Base-by-base conservation (phyloP, 176 grass and related monocot species). In the Eragrostis curvula region DNA sequence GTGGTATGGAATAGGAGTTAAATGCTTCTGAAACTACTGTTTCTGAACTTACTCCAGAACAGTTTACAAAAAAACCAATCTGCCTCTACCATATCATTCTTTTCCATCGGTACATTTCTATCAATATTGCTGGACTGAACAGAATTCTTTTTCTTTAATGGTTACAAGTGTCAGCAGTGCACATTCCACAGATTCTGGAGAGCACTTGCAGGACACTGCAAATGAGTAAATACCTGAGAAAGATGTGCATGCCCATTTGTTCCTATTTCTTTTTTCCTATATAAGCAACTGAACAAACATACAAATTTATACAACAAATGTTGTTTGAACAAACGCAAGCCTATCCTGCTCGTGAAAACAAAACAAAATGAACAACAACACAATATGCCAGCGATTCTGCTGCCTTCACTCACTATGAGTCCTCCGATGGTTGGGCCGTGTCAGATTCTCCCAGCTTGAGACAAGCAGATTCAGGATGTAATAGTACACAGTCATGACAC, bases 361-460 rank as follows among this genome's bases (percentile, higher is more conserved):
- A 40, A 51, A 52, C 0, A 23, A 69, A 79, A 66, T 13, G 39
- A 79, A 28, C 21, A 81, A 57, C 68, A 90, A 41, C 51, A 86
- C 21, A 12, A 25, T 9, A 40, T 76, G 61, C 5, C 15, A 65
- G 1, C 6, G 17, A 7, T 43, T 78, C 6, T 11, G 28, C 7
- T 12, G 2, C 12, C 18, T 78, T 90, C 84, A 90, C 18, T 90
- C 88, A 12, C 23, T 42, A 21, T 86, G 83, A 24, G 25, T 50
- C 29, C 79, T 86, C 24, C 21, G 79, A n/a, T 73, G 73, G 15
- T 75, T 85, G 16, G 87, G 71, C 56, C 84, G 84, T 56, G 77
- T 91, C 76, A 95, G 66, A 53, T 78, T 93, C 32, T 91, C 93
- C 93, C 87, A 96, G 49, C 69, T 81, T 5, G 96, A 95, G 50